Base-by-base conservation (phyloP, 805 yeast species). In the Starmerella vitae region DNA sequence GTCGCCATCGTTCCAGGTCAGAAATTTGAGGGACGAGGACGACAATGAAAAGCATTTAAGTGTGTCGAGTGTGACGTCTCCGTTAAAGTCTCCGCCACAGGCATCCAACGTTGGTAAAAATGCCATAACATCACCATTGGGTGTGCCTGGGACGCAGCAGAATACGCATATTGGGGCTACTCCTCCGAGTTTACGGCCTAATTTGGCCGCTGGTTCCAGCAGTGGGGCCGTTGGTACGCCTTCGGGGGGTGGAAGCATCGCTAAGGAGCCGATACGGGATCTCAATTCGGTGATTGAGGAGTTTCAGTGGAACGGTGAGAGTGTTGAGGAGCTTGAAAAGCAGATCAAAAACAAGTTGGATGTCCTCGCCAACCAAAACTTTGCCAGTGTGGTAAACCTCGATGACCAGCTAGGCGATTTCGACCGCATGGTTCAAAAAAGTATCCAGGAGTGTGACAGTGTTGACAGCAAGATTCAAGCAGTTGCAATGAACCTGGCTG, bases 271-370 rank as follows among this genome's bases (percentile, higher is more conserved):
- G 34, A 12, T 42, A 17, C 58, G 61, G 2, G 63, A 67, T 22
- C 78, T 75, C 35, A 93, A 82, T 44, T 57, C 83, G 12, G 45
- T 48, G 15, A 69, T 86, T 41, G 82, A 78, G 21, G 88, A 81
- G 44, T 67, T 85, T 18, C 73, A 76, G 24, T 88, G 94, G 91
- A 70, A 70, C 21, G 68, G 76, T 2, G 60, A 65, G 52, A 78
- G 74, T 45, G 69, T 82, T 7, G 67, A 64, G 21, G 63, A 67
- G 0, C 58, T 86, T 20, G 66, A 78, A 25, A 65, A 63, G 29
- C 75, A 73, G 51, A 65, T 88, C 35, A 58, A 66, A 29, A 66
- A 64, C 29, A 82, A 78, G 44, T 61, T 83, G 36, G 69, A 73
- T 6, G 66, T 67, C 20, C 65, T 81, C 1, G 80, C 81, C 47